These are phyloP conservation scores for Corymbia maculata DNA, from an alignment of 345 rosid species.

Conservation along the genomic window DNA sequence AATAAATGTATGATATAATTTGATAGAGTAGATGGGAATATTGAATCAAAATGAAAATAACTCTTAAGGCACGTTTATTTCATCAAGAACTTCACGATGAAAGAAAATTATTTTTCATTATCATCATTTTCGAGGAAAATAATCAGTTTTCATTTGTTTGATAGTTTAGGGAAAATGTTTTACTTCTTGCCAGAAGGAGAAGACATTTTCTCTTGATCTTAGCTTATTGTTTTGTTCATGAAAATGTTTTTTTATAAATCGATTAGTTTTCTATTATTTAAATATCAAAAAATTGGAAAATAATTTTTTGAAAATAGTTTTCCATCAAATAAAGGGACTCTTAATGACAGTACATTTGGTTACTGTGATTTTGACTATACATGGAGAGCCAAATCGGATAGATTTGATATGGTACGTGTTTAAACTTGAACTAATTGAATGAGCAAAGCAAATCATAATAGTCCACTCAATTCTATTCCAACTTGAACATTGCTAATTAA, in stretches of 20 bases:
- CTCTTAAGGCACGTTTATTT: neutral
- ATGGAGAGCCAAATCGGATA: neutral
- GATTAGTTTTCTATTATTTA: fast-evolving
- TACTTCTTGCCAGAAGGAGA: neutral
- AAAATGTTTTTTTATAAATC: fast-evolving
- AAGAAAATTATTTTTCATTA: fast-evolving
- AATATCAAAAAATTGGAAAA: fast-evolving
- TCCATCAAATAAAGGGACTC: neutral
- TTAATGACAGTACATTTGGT: neutral
- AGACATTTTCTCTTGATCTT: fast-evolving
- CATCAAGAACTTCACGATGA: fast-evolving
- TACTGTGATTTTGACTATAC: neutral
- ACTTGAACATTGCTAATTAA: neutral
- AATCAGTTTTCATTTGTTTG: neutral
- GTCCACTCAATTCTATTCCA: neutral
- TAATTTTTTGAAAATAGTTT: too few relatives aligned
- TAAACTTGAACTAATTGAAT: neutral
- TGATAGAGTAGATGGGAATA: neutral
- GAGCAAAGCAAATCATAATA: neutral
- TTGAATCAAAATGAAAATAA: neutral
- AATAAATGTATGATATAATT: neutral
- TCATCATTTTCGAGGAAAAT: fast-evolving
- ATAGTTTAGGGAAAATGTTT: fast-evolving
- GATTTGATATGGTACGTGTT: neutral
- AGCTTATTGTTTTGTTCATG: neutral